These are phyloP conservation scores for Aspergillus caelatus DNA, from an alignment of 2,329 filamentous ascomycete genomes.

Conservation along the genomic window DNA sequence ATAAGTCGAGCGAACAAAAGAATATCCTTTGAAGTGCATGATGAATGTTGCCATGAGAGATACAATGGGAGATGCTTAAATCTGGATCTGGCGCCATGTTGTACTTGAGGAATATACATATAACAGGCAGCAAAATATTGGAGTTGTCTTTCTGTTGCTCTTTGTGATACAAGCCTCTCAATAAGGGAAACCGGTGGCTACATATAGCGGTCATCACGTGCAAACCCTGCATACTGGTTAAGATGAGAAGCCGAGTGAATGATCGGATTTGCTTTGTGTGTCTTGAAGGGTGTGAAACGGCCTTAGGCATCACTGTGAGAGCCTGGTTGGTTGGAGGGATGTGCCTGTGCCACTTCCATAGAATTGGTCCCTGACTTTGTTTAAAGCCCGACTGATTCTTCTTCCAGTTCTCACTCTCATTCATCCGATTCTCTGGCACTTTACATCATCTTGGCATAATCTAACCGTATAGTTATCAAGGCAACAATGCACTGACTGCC, in stretches of 20 bases:
- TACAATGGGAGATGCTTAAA: background rate
- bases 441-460: background rate
- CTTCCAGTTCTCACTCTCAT: background rate
- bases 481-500: background rate
- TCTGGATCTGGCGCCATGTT: background rate
- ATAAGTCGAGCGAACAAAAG: background rate
- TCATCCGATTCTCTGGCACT: background rate
- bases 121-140: background rate
- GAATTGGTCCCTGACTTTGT: background rate
- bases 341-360: slow-evolving; percentile 1
- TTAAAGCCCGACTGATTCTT: background rate
- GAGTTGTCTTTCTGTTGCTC: background rate
- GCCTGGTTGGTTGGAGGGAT: background rate
- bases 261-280: background rate
- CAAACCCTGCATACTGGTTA: background rate
- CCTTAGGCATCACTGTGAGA: background rate
- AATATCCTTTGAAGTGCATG: background rate
- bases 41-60: background rate
- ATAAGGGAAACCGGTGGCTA: background rate
- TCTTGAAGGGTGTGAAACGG: background rate
- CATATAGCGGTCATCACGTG: background rate
- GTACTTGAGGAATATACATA: background rate
- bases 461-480: background rate
- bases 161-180: background rate
- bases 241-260: background rate